Conservation (phyloP, 1,284 basidiomycete genomes). For the Sanghuangporus weigelae region DNA sequence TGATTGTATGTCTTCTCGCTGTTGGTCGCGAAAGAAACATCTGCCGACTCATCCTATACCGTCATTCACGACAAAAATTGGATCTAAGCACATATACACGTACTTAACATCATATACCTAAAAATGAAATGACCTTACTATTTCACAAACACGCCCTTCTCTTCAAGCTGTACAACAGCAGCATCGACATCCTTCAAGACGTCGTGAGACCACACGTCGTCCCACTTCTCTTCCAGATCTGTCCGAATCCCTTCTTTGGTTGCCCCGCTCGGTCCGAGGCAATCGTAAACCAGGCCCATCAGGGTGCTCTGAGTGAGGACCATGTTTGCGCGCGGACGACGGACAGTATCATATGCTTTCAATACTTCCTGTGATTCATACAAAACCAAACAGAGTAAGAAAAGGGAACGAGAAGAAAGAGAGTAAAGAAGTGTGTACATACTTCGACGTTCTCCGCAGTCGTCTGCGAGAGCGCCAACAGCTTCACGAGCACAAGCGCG, state of each 20-base stretch:
- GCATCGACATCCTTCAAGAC: conserved; percentile 31
- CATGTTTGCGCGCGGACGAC: conserved; percentile 17
- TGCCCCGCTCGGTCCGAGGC: conserved; percentile 28
- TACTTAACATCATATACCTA: too few species aligned
- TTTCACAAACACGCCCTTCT: not conserved
- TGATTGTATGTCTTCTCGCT: too few species aligned
- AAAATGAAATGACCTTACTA: too few species aligned
- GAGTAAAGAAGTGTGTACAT: too few species aligned
- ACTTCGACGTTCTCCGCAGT: conserved; percentile 43
- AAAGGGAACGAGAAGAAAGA: too few species aligned
- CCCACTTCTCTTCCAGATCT: conserved; percentile 37
- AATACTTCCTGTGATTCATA: conserved; percentile 8
- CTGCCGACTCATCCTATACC: not conserved
- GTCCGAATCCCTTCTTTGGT: conserved; percentile 25
- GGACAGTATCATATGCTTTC: conserved; percentile 15
- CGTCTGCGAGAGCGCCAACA: conserved; percentile 44
- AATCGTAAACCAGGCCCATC: conserved; percentile 32
- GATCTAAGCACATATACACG: not conserved
- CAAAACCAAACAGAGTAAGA: not conserved
- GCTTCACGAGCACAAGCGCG: conserved; percentile 41
- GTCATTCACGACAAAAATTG: not conserved
- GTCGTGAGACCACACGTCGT: conserved; percentile 45
- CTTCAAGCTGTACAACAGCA: conserved; percentile 24
- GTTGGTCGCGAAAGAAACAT: too few species aligned
- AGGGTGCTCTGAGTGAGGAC: conserved; percentile 11